phyloP scores from a whole-genome alignment of 768 basidiomycete genomes.

The Boletus rufocinnamomeus region DNA sequence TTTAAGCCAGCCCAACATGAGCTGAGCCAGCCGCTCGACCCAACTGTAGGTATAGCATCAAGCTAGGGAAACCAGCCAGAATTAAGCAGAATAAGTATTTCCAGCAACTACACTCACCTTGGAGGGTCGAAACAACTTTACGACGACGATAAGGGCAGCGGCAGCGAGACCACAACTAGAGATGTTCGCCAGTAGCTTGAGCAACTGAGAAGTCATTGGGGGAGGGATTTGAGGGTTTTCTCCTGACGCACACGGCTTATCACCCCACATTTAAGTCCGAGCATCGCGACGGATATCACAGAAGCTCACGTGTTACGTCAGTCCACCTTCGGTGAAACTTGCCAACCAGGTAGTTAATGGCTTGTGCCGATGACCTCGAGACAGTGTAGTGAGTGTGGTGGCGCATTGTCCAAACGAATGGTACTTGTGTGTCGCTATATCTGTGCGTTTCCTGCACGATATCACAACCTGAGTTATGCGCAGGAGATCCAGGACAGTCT shows the following conservation, averaged over 20 bases:
- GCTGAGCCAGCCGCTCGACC: conserved; percentile 27
- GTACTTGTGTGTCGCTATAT: no score
- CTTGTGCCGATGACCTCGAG: no score
- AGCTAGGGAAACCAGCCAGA: conserved; percentile 13
- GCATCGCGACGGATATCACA: no score
- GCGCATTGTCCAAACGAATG: no score
- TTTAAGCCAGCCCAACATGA: conserved; percentile 29
- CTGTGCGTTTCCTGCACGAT: no score
- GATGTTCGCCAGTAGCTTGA: neutral
- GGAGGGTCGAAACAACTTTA: conserved; percentile 1
- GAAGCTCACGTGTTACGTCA: no score
- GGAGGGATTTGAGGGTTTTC: neutral
- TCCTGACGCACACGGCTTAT: no score
- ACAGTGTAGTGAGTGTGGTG: no score
- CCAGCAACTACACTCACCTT: neutral
- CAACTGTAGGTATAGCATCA: conserved; percentile 32
- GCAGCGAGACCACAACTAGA: neutral
- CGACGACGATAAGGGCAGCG: neutral
- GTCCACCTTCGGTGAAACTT: no score
- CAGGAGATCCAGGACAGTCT: no score
- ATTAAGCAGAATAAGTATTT: neutral
- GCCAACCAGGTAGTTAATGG: conserved; percentile 26
- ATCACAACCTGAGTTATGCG: no score
- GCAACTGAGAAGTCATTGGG: neutral
- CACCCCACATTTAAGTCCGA: neutral